These are phyloP conservation scores for Fusarium nurragi DNA, from an alignment of 2,329 filamentous ascomycete genomes.

Conservation along the genomic window DNA sequence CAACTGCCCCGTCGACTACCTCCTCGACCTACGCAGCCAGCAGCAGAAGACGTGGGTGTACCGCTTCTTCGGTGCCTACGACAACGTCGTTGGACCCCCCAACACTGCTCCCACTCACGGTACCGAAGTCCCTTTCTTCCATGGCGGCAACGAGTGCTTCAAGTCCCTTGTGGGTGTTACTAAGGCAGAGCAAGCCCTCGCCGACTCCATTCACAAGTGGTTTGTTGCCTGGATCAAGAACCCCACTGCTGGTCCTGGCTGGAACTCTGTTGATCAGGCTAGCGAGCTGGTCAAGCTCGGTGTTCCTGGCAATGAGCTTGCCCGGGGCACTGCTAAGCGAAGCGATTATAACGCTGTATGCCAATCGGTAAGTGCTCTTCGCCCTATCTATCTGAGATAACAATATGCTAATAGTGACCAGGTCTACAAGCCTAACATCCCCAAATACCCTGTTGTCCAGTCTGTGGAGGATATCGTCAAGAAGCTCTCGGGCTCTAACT, in stretches of 20 bases:
- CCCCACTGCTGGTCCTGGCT: constrained; percentile 53
- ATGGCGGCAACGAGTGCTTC: constrained; percentile 57
- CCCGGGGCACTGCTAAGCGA: constrained; percentile 4
- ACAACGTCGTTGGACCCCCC: constrained; percentile 50
- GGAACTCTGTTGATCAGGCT: constrained; percentile 45
- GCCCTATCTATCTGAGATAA: rapidly evolving
- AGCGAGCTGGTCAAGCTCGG: constrained; percentile 36
- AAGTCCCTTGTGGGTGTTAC: constrained; percentile 47
- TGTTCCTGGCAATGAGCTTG: constrained; percentile 36
- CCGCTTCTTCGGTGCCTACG: constrained; percentile 55
- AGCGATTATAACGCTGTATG: constrained; percentile 33
- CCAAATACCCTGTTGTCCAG: constrained; percentile 28
- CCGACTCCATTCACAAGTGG: constrained; percentile 54
- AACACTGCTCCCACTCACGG: constrained; percentile 42
- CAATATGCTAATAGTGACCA: neutral
- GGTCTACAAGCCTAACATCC: constrained; percentile 22
- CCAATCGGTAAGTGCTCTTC: constrained; percentile 22
- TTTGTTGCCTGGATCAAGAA: constrained; percentile 57
- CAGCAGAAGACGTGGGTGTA: constrained; percentile 55
- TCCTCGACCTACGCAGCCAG: constrained; percentile 52
- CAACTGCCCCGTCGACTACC: constrained; percentile 54
- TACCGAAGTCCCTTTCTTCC: constrained; percentile 56
- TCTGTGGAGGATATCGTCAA: neutral
- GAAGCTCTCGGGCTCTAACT: neutral
- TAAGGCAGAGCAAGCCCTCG: constrained; percentile 51